Conservation (phyloP, 306 rosid species). For the Cicer arietinum region DNA sequence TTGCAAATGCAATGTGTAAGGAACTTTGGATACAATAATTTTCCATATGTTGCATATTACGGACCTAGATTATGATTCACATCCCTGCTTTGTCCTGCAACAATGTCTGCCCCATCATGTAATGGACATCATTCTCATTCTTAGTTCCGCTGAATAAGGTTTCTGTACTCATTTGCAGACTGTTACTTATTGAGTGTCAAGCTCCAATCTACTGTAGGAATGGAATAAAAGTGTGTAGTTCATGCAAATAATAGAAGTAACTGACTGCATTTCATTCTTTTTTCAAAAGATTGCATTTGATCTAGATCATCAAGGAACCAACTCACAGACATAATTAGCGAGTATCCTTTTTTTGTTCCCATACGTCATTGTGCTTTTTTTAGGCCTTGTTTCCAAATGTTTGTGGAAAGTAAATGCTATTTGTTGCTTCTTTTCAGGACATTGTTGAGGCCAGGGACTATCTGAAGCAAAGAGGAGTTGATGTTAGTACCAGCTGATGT, state of each 20-base stretch:
- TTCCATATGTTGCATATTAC: not conserved
- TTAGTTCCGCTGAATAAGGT: not conserved
- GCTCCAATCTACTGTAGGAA: constrained; percentile 13
- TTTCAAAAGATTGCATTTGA: no score
- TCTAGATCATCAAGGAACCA: no score
- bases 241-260: not conserved
- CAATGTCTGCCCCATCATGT: not conserved
- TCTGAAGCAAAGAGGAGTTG: constrained; percentile 72
- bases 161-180: not conserved
- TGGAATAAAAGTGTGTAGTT: constrained; percentile 1
- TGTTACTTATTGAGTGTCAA: not conserved
- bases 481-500: constrained; percentile 62
- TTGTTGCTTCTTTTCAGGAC: constrained; percentile 58
- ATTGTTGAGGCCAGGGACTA: constrained; percentile 77
- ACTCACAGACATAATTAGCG: no score
- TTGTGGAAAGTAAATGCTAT: constrained; percentile 4
- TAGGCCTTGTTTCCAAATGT: not conserved
- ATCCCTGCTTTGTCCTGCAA: not conserved
- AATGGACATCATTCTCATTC: not conserved
- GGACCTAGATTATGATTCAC: not conserved
- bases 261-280: not conserved
- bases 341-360: no score
- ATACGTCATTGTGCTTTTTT: not conserved
- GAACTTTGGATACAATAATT: constrained; percentile 4
- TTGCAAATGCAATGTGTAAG: constrained; percentile 10